Evolutionary conservation across 306 rosid genomes (phyloP).

Genomic region (Vigna reflexopilosa): DNA sequence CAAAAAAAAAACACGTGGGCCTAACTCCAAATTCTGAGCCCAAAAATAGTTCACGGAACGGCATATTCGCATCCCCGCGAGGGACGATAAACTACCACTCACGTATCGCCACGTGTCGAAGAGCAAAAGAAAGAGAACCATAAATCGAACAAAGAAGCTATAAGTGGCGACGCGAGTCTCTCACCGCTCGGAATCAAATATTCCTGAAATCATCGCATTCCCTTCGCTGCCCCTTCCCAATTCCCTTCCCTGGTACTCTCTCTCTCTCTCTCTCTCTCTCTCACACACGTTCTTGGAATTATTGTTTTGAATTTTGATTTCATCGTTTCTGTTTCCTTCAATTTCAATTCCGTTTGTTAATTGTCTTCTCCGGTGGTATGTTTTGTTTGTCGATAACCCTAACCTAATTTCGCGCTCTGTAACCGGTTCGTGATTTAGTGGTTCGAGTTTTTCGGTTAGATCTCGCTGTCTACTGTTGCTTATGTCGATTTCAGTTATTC

Average conservation of each 20-base stretch:
- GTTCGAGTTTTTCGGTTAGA: conserved; percentile 12
- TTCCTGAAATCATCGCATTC: conserved; percentile 26
- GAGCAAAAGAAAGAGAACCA: background rate
- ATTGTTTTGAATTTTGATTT: background rate
- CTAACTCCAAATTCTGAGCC: background rate
- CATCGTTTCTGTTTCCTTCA: background rate
- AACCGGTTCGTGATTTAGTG: background rate
- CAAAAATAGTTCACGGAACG: background rate
- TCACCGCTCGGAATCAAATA: background rate
- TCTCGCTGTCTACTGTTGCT: conserved; percentile 22
- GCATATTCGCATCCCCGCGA: conserved; percentile 29
- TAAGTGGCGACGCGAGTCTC: conserved; percentile 41
- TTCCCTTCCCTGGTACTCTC: conserved; percentile 31
- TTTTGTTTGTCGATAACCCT: conserved; percentile 5
- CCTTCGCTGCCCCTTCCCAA: background rate
- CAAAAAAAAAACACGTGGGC: background rate
- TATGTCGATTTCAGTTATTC: conserved; percentile 5
- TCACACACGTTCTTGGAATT: background rate
- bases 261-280: conserved; percentile 5
- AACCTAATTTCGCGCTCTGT: conserved; percentile 1
- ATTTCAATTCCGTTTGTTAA: background rate
- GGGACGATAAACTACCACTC: background rate
- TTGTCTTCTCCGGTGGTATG: background rate
- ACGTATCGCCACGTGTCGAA: background rate
- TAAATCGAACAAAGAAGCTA: background rate